Base-by-base conservation (phyloP, 257 asterid species). In the Solanum habrochaites region DNA sequence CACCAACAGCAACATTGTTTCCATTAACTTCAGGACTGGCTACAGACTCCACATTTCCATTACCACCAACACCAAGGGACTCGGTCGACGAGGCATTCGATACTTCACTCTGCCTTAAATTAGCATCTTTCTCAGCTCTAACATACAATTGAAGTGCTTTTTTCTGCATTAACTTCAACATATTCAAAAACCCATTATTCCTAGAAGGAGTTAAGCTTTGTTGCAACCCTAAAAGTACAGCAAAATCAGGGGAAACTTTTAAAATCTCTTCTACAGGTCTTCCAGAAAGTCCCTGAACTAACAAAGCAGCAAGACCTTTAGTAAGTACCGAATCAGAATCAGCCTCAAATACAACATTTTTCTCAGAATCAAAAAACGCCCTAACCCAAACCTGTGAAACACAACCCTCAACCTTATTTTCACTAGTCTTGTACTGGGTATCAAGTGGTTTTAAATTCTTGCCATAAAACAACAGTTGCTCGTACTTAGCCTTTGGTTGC, bases 381-480 rank as follows among this genome's bases (percentile, higher is more conserved):
- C 95, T 89, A 66, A 95, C 95, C 96, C 98, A 95, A 23, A 93
- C 98, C 94, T 93, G 98, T n/a, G 98, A 93, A 88, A 93, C 95
- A 81, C 97, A 94, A 49, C 97, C 97, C 83, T 93, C 92, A 5
- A 95, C 98, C 86, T 93, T 95, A 74, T 95, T 94, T 83, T 92
- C 95, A 75, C 20, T 90, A 5, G 91, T 93, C 90, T 94, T 95
- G 60, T 85, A 93, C 84, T 85, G 87, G 20, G 90, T 70, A 15
- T 91, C 97, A 90, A 94, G 87, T 62, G 98, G 94, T 73, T 49
- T 92, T 84, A 94, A 91, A 25, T 93, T 94, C 83, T 88, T 91
- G 1, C 98, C 98, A 64, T 94, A 95, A 85, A 94, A 93, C 73
- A 94, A 90, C 15, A 93, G 89, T 82, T 95, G 98, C 20, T 93